Evolutionary conservation across 352 stramenopile genomes (phyloP), one percentile per base, ranked within the genome.

Genomic region (Phytophthora vignae): DNA sequence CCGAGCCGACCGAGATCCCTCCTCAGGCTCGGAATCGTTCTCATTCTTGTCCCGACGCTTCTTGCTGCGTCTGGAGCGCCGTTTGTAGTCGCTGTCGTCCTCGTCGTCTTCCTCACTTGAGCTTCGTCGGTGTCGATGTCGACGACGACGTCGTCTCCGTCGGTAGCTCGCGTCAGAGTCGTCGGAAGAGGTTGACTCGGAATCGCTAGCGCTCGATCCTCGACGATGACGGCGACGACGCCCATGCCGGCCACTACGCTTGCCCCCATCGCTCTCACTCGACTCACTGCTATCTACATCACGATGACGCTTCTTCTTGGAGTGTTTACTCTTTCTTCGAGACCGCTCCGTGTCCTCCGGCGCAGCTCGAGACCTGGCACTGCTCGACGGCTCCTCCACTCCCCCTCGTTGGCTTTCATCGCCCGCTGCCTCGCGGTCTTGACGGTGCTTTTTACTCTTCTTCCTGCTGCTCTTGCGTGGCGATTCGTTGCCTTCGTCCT

Each of bases 391-490:
- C 38, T 61, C 69, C 22, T 71, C 71, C 27, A 36, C 56, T 55
- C 6, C 52, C 3, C 33, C 42, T 76, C 69, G 44, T 62, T 22
- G 6, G 27, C 48, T 53, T 8, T 78, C 76, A n/a, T 64, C 60
- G 0, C 29, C 29, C 0, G 31, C 59, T 14, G 50, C 63, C 3
- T 84, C 77, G 21, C 74, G 71, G 33, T 74, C 71, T 40, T 67
- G 63, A 25, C 77, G 79, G 63, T 78, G 82, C 21, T 91, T 81
- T 46, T 72, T 69, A 15, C 64, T 70, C 42, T 92, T 92, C 59
- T 93, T 92, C 69, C 90, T 90, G 44, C 79, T 86, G 48, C 79
- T 86, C 63, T 92, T 93, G 14, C 78, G 80, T 8, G 85, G 81
- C 49, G 82, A 88, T 19, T 90, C 80, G 12, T 44, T 69, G 15